phyloP scores from a whole-genome alignment of 768 basidiomycete species.

The Tricholoma bakamatsutake region DNA sequence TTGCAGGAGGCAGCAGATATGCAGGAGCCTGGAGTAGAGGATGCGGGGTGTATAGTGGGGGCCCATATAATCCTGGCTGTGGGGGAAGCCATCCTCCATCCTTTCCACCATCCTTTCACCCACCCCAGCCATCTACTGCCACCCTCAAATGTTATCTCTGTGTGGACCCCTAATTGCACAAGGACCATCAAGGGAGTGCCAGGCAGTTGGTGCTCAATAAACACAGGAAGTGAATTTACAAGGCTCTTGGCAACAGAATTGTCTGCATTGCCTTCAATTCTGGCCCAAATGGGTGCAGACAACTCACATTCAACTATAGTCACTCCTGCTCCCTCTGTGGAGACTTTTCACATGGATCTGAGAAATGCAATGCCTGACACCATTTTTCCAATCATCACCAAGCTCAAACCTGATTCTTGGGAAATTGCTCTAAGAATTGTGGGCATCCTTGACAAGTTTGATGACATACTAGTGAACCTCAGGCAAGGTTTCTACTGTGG shows the following conservation, averaged over 20 bases:
- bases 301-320: neutral
- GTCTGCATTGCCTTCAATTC: neutral
- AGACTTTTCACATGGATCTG: constrained; percentile 5
- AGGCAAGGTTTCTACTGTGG: constrained; percentile 16
- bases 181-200: too few species aligned
- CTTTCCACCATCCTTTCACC: neutral
- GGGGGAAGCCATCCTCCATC: neutral
- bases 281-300: constrained; percentile 1
- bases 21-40: neutral
- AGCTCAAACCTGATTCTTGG: constrained; percentile 11
- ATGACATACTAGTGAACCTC: constrained; percentile 12
- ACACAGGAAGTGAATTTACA: too few species aligned
- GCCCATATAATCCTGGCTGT: neutral
- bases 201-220: too few species aligned
- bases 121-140: too few species aligned
- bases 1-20: neutral
- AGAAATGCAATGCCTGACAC: constrained; percentile 2
- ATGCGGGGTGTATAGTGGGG: neutral
- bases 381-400: constrained; percentile 13
- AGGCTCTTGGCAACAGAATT: neutral
- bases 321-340: constrained; percentile 16
- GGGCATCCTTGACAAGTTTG: neutral
- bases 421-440: neutral
- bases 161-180: too few species aligned
- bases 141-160: too few species aligned